Evolutionary conservation across 805 yeast species (phyloP).

Genomic region (Candida oleophila): DNA sequence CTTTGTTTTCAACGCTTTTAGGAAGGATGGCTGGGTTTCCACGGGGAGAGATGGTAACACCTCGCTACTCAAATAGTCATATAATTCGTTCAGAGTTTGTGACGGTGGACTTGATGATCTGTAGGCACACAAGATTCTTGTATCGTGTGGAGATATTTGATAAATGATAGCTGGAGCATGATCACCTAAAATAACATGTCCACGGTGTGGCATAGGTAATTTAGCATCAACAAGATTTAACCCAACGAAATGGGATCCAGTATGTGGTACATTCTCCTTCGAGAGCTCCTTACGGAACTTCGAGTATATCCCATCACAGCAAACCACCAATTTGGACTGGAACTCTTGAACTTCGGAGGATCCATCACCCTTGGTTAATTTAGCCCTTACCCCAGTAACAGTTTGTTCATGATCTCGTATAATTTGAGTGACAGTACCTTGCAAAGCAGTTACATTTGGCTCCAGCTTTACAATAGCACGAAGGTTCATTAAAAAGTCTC

Average conservation of each 20-base stretch:
- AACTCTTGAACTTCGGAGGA: slow-evolving; percentile 24
- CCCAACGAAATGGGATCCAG: slow-evolving; percentile 87
- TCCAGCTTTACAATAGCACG: slow-evolving; percentile 68
- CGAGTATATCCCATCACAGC: slow-evolving; percentile 94
- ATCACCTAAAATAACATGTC: slow-evolving; percentile 85
- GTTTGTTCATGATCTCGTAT: slow-evolving; percentile 51
- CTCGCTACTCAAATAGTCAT: slow-evolving; percentile 54
- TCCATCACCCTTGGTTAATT: slow-evolving; percentile 37
- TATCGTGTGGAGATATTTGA: slow-evolving; percentile 79
- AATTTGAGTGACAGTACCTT: slow-evolving; percentile 78
- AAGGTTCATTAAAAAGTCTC: slow-evolving; percentile 76
- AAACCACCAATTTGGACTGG: slow-evolving; percentile 64
- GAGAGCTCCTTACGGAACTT: slow-evolving; percentile 78
- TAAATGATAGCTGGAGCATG: slow-evolving; percentile 89
- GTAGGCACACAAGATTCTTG: slow-evolving; percentile 88
- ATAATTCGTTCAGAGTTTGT: slow-evolving; percentile 51
- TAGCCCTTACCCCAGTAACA: slow-evolving; percentile 77
- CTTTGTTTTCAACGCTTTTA: slow-evolving; percentile 51
- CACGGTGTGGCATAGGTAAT: slow-evolving; percentile 74
- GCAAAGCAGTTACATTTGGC: slow-evolving; percentile 71
- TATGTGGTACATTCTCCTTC: slow-evolving; percentile 57
- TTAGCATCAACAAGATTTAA: slow-evolving; percentile 70
- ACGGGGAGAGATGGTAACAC: slow-evolving; percentile 74
- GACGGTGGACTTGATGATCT: slow-evolving; percentile 74
- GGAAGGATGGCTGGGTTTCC: slow-evolving; percentile 63